Evolutionary conservation across 805 yeast genomes (phyloP), one percentile per base, ranked within the genome.

Genomic region (Starmerella bacillaris): DNA sequence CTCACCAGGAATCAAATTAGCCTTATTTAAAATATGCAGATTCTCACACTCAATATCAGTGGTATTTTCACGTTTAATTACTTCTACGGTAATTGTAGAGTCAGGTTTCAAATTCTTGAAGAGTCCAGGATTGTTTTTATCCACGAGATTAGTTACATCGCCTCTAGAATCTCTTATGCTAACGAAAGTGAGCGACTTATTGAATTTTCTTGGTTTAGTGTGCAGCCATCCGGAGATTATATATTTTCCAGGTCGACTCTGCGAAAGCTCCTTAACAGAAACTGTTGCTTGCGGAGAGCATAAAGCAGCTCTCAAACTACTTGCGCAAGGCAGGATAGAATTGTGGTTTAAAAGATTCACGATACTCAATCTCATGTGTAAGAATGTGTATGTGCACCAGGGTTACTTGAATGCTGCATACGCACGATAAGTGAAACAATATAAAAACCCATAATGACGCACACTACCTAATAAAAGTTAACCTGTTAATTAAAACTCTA

Each of bases 141-240:
- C 53, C 5, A 67, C 57, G 37, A 79, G 42, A 48, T 84, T 94
- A 6, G 73, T 62, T 6, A 56, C 43, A 31, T 73, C 68, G 0
- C 94, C 94, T 28, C 69, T 60, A 21, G 61, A 50, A 51, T 84
- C 96, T 42, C 96, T 63, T 11, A 86, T 56, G 19, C 67, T 69
- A 2, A 77, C 89, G 60, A 89, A 86, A 1, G 70, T 64, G 33
- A 79, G 59, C 8, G 56, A 56, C 35, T 70, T 72, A 3, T 86
- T 73, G 35, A 78, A 59, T 35, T 71, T 70, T 36, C 75, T 65
- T 0, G 94, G 89, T 43, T 74, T 73, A 17, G 67, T 61, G 48
- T 80, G 72, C 14, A 86, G 66, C 82, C 94, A 89, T 0, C 98
- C 96, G 5, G 29, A 26, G 16, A 26, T 26, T 18, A 11, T 5